Evolutionary conservation across 441 rosid genomes (phyloP).

Genomic region (Pelargonium fulgidum): DNA sequence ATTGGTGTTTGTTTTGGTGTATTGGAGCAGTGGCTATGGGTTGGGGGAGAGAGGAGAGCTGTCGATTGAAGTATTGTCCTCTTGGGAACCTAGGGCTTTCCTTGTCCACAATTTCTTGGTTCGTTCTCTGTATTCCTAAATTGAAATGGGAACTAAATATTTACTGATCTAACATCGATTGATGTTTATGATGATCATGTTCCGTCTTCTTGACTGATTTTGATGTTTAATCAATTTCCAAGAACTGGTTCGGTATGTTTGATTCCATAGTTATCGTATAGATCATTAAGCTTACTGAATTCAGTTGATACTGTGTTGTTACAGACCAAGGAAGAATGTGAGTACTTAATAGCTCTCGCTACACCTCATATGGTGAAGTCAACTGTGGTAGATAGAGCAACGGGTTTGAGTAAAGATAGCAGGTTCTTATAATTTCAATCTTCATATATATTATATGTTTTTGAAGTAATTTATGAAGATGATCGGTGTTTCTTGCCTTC

Average conservation of each 20-base stretch:
- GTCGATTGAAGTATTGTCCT: constrained; percentile 67
- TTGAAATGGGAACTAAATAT: no score
- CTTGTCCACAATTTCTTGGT: constrained; percentile 82
- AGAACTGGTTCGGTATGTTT: not conserved
- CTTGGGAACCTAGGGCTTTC: constrained; percentile 88
- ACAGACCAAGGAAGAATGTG: constrained; percentile 75
- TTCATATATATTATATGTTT: no score
- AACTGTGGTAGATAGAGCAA: constrained; percentile 66
- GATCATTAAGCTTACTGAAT: not conserved
- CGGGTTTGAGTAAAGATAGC: constrained; percentile 85
- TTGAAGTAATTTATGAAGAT: no score
- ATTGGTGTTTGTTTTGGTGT: no score
- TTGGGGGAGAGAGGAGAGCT: constrained; percentile 31
- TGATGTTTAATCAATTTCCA: constrained; percentile 3
- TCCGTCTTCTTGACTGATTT: not conserved
- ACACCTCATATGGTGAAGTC: constrained; percentile 82
- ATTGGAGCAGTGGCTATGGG: no score
- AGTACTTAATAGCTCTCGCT: constrained; percentile 64
- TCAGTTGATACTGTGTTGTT: constrained; percentile 17
- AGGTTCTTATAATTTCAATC: constrained; percentile 31
- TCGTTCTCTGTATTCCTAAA: constrained; percentile 19
- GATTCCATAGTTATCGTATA: not conserved
- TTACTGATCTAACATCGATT: not conserved
- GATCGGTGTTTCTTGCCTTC: no score
- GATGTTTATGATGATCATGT: not conserved